phyloP scores from a whole-genome alignment of 2,329 filamentous ascomycete genomes.

The Sordariomycetes sp. region DNA sequence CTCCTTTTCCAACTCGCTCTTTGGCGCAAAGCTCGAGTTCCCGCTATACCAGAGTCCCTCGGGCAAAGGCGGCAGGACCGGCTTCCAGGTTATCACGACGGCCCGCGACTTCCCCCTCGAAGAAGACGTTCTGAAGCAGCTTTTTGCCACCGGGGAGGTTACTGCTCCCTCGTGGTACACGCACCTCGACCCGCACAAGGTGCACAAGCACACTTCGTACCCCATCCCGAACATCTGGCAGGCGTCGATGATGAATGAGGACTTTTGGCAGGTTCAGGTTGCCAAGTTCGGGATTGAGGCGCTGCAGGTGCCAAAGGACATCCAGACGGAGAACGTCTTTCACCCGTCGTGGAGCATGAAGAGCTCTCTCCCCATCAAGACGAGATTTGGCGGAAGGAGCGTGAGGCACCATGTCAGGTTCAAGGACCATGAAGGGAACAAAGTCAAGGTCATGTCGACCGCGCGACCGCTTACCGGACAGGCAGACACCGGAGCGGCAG shows the following conservation, averaged over 20 bases:
- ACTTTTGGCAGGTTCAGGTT: slow-evolving; percentile 4
- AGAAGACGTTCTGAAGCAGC: neutral
- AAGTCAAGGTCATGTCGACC: too few species aligned
- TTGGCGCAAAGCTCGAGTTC: slow-evolving; percentile 2
- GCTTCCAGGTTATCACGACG: neutral
- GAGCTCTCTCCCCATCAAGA: too few species aligned
- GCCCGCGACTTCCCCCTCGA: neutral
- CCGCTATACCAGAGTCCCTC: neutral
- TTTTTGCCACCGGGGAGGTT: neutral
- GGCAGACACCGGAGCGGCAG: too few species aligned
- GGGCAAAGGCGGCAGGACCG: neutral
- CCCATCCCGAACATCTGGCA: slow-evolving; percentile 1
- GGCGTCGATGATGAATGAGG: neutral
- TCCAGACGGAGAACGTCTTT: neutral
- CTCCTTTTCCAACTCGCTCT: slow-evolving; percentile 1
- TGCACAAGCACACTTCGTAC: neutral
- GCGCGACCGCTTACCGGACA: too few species aligned
- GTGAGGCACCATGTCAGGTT: too few species aligned
- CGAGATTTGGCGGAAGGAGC: too few species aligned
- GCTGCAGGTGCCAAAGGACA: neutral
- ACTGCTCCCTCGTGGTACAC: neutral
- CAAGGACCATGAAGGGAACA: too few species aligned
- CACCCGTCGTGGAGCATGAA: neutral
- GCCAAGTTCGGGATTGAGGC: slow-evolving; percentile 2
- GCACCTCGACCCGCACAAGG: neutral